Percentiles rank a stretch among this genome's conserved stretches.
Conservation (phyloP, 345 rosid genomes). For the Laguncularia racemosa region DNA sequence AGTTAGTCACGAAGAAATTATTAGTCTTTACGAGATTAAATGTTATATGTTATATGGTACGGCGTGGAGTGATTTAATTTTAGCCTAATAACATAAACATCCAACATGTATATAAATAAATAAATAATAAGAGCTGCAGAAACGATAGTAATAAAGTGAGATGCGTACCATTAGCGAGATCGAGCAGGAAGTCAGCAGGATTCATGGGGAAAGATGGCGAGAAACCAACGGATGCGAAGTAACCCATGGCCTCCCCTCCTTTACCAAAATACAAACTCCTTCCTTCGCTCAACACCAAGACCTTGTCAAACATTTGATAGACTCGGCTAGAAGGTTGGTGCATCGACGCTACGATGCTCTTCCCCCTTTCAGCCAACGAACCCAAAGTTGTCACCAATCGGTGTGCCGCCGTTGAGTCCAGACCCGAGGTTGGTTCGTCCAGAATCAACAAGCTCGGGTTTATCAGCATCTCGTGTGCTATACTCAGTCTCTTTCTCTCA, state of each 20-base stretch:
- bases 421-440: slow-evolving; percentile 93
- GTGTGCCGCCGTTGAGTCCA: slow-evolving; percentile 87
- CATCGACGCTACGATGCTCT: slow-evolving; percentile 70
- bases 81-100: neutral
- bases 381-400: slow-evolving; percentile 58
- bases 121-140: neutral
- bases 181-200: slow-evolving; percentile 96
- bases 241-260: slow-evolving; percentile 53
- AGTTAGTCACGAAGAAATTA: too few species aligned
- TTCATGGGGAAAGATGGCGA: slow-evolving; percentile 91
- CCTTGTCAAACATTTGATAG: slow-evolving; percentile 71
- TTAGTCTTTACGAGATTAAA: too few species aligned
- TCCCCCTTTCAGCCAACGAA: slow-evolving; percentile 56
- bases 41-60: too few species aligned
- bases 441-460: slow-evolving; percentile 77
- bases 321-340: slow-evolving; percentile 93
- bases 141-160: neutral
- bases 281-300: slow-evolving; percentile 76
- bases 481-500: slow-evolving; percentile 76
- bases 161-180: slow-evolving; percentile 93
- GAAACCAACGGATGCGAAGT: slow-evolving; percentile 72
- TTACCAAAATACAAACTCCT: slow-evolving; percentile 73
- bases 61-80: too few species aligned
- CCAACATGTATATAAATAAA: neutral
- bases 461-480: slow-evolving; percentile 82